Evolutionary conservation across 257 asterid species (phyloP).

Genomic region (Solanum pennellii): DNA sequence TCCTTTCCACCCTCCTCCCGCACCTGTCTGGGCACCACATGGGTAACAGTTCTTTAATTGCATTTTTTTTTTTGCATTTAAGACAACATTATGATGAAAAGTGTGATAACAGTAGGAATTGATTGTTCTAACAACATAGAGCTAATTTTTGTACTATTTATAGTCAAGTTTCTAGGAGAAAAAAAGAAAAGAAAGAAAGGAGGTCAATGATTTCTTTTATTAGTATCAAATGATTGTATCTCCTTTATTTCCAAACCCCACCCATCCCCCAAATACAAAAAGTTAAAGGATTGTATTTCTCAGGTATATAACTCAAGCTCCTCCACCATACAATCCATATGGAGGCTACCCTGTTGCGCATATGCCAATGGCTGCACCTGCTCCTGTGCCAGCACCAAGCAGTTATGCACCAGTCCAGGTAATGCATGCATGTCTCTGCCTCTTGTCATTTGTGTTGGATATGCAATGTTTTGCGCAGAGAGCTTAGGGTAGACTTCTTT

Average conservation of each 20-base stretch:
- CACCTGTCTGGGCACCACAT: slow-evolving; percentile 90
- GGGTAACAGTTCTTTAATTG: slow-evolving; percentile 33
- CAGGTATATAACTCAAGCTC: slow-evolving; percentile 92
- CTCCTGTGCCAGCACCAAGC: slow-evolving; percentile 86
- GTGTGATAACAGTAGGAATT: neutral
- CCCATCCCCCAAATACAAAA: neutral
- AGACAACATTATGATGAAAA: neutral
- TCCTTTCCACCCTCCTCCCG: slow-evolving; percentile 93
- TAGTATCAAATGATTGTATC: neutral
- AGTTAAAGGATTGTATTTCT: neutral
- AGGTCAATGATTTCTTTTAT: neutral
- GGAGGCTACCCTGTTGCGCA: slow-evolving; percentile 82
- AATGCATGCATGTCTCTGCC: neutral
- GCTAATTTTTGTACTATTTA: neutral
- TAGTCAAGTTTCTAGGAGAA: neutral
- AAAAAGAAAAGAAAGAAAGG: neutral
- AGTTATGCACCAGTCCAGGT: slow-evolving; percentile 97
- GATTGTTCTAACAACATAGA: neutral
- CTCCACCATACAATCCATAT: slow-evolving; percentile 94
- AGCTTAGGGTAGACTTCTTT: neutral
- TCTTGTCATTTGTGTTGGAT: neutral
- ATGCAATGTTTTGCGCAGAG: neutral
- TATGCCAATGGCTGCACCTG: slow-evolving; percentile 75
- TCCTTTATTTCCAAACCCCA: neutral
- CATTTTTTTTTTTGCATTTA: neutral